These are phyloP conservation scores for Neoascochyta sp. DNA, from an alignment of 2,329 filamentous ascomycete species.

Conservation along the genomic window DNA sequence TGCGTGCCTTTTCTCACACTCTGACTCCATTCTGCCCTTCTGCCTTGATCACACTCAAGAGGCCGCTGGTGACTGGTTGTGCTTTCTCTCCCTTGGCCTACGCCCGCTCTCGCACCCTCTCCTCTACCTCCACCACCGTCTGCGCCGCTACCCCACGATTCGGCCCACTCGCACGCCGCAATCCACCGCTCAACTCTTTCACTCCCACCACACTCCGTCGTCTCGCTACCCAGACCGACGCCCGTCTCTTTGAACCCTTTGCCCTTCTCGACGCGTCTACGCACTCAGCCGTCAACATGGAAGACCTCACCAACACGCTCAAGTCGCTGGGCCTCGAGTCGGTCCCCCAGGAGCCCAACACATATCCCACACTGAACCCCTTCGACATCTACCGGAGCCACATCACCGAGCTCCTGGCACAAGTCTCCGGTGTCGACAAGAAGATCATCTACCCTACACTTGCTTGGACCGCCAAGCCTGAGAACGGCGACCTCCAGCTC, in stretches of 20 bases:
- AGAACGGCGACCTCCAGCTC: slow-evolving; percentile 78
- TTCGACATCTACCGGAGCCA: slow-evolving; percentile 77
- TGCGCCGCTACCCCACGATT: slow-evolving; percentile 7
- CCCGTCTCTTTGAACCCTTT: slow-evolving; percentile 18
- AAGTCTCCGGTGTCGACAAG: slow-evolving; percentile 66
- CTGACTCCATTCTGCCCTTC: slow-evolving; percentile 24
- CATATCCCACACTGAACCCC: slow-evolving; percentile 66
- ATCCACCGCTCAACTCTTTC: neutral
- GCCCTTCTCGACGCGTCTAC: slow-evolving; percentile 24
- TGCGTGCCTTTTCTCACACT: slow-evolving; percentile 10
- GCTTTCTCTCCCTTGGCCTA: slow-evolving; percentile 29
- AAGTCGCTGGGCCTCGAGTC: slow-evolving; percentile 37
- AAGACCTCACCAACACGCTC: slow-evolving; percentile 38
- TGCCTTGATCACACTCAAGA: slow-evolving; percentile 17
- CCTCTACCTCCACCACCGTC: slow-evolving; percentile 7
- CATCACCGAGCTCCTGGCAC: slow-evolving; percentile 64
- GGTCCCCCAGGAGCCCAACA: slow-evolving; percentile 40
- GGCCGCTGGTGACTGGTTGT: slow-evolving; percentile 36
- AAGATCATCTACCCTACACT: slow-evolving; percentile 70
- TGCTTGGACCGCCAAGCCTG: slow-evolving; percentile 73
- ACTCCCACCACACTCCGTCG: slow-evolving; percentile 3
- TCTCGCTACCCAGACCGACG: slow-evolving; percentile 15
- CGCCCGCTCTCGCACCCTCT: slow-evolving; percentile 6
- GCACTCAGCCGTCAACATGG: slow-evolving; percentile 25
- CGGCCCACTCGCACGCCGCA: slow-evolving; percentile 3